Evolutionary conservation across 805 yeast species (phyloP).

Genomic region (Candida cerambycidarum): DNA sequence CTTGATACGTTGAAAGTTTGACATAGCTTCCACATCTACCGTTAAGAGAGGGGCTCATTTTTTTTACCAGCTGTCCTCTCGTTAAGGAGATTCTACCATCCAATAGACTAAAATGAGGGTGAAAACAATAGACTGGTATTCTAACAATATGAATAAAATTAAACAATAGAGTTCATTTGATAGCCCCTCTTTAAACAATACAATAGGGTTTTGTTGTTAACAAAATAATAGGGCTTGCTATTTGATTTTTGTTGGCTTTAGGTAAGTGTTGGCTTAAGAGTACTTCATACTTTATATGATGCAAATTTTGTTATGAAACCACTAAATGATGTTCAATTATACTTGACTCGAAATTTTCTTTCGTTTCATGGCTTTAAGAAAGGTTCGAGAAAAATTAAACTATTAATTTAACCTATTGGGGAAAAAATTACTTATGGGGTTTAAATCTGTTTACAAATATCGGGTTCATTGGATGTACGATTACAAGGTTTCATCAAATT

Average conservation of each 20-base stretch:
- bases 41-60: background rate
- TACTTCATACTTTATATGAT: no score
- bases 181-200: background rate
- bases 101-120: background rate
- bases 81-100: background rate
- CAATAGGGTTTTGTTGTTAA: background rate
- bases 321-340: background rate
- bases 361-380: background rate
- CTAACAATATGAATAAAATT: background rate
- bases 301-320: background rate
- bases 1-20: no score
- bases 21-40: background rate
- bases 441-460: no score
- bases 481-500: background rate
- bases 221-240: background rate
- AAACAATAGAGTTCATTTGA: background rate
- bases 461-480: no score
- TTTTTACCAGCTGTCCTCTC: constrained; percentile 3
- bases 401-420: background rate
- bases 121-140: background rate
- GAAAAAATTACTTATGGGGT: no score
- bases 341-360: background rate
- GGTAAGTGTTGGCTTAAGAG: no score
- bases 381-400: background rate
- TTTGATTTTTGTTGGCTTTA: background rate